These are phyloP conservation scores for Ulota crispa DNA, from an alignment of 225 moss, liverwort and hornwort genomes.

Conservation along the genomic window DNA sequence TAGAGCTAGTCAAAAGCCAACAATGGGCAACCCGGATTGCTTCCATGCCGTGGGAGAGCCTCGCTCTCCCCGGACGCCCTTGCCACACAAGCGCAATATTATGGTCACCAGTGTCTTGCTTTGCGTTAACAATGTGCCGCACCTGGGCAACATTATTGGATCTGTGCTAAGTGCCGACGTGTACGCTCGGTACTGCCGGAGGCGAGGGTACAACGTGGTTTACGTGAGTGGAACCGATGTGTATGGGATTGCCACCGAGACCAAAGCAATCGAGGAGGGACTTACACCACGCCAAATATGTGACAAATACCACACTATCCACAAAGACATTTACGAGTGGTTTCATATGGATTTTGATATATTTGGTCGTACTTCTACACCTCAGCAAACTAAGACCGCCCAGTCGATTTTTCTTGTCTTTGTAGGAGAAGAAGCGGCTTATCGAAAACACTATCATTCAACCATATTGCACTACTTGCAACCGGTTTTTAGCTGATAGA, in stretches of 20 bases:
- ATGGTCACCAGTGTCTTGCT: slow-evolving; percentile 82
- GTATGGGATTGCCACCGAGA: slow-evolving; percentile 92
- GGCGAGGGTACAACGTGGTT: slow-evolving; percentile 76
- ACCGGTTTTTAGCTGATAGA: slow-evolving; percentile 78
- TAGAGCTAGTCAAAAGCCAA: no score
- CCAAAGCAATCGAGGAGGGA: slow-evolving; percentile 90
- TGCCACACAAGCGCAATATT: slow-evolving; percentile 67
- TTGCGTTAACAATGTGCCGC: slow-evolving; percentile 94
- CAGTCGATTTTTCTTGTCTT: slow-evolving; percentile 69
- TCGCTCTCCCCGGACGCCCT: slow-evolving; percentile 36
- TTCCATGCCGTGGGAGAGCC: slow-evolving; percentile 46
- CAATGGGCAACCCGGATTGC: slow-evolving; percentile 35
- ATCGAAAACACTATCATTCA: slow-evolving; percentile 74
- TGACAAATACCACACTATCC: slow-evolving; percentile 81
- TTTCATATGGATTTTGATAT: slow-evolving; percentile 86
- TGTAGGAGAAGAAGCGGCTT: slow-evolving; percentile 67
- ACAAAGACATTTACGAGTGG: slow-evolving; percentile 93
- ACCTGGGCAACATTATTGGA: slow-evolving; percentile 86
- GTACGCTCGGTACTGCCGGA: slow-evolving; percentile 80
- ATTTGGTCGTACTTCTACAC: slow-evolving; percentile 91
- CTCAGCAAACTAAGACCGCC: slow-evolving; percentile 47
- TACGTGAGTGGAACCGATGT: slow-evolving; percentile 94
- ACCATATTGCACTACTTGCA: slow-evolving; percentile 76
- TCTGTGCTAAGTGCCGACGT: slow-evolving; percentile 96
- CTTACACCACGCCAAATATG: slow-evolving; percentile 75